Conservation (phyloP, 306 rosid genomes). For the Crotalaria pallida region DNA sequence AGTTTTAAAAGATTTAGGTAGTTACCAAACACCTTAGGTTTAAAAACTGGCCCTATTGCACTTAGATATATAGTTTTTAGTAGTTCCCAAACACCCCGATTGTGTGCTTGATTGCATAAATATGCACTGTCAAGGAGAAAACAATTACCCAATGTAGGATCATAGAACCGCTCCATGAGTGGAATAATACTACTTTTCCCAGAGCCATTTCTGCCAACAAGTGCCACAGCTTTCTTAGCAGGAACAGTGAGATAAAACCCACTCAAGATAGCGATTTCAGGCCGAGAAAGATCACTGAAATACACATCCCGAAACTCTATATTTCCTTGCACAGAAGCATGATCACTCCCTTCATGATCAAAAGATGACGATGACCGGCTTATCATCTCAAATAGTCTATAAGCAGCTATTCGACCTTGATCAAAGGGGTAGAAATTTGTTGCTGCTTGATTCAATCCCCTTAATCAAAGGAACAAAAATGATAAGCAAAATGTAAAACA, state of each 20-base stretch:
- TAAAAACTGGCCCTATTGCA: background rate
- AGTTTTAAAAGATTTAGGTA: background rate
- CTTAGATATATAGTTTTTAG: background rate
- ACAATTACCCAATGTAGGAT: slow-evolving; percentile 86
- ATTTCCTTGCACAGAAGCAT: slow-evolving; percentile 76
- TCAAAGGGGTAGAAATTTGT: slow-evolving; percentile 99
- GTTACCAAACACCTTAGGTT: background rate
- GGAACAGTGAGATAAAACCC: slow-evolving; percentile 98
- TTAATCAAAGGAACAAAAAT: slow-evolving; percentile 33
- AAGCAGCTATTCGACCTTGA: slow-evolving; percentile 99
- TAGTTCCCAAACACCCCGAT: background rate
- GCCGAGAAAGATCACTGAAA: slow-evolving; percentile 98
- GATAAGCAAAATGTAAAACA: slow-evolving; percentile 1
- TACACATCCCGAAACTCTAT: slow-evolving; percentile 97
- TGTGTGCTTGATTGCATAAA: background rate
- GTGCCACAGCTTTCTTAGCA: slow-evolving; percentile 98
- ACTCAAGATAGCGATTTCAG: slow-evolving; percentile 98
- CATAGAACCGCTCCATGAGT: slow-evolving; percentile 98
- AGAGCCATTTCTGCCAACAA: slow-evolving; percentile 98
- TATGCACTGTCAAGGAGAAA: slow-evolving; percentile 3
- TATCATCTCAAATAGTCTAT: slow-evolving; percentile 98
- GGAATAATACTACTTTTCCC: slow-evolving; percentile 99
- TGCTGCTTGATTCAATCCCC: slow-evolving; percentile 98
- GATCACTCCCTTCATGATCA: slow-evolving; percentile 78
- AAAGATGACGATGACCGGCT: slow-evolving; percentile 85